phyloP scores from a whole-genome alignment of 805 yeast species.

The Myxozyma geophila region DNA sequence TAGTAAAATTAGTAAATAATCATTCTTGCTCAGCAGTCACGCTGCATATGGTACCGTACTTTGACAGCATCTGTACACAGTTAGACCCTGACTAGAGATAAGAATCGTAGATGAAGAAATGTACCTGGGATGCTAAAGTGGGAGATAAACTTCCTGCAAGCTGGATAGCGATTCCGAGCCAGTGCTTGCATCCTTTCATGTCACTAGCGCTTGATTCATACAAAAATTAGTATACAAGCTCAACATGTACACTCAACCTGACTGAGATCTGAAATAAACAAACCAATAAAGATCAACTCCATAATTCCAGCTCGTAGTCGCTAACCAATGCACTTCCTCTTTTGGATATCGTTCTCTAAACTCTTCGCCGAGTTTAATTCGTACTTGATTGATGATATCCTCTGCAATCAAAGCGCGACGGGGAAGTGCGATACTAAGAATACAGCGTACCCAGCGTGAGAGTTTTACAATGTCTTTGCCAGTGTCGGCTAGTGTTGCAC shows the following conservation, averaged over 20 bases:
- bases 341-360: constrained; percentile 13
- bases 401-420: constrained; percentile 20
- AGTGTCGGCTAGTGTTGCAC: constrained; percentile 14
- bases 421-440: constrained; percentile 23
- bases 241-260: too few relatives aligned
- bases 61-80: constrained; percentile 22
- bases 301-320: constrained; percentile 31
- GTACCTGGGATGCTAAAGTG: constrained; percentile 17
- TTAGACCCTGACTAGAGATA: background rate
- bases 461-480: constrained; percentile 18
- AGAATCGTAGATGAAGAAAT: background rate
- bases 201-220: constrained; percentile 10
- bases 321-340: constrained; percentile 24
- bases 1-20: background rate
- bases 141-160: constrained; percentile 20
- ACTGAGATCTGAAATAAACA: background rate
- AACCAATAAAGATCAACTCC: constrained; percentile 29
- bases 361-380: constrained; percentile 10
- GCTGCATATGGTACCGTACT: constrained; percentile 17
- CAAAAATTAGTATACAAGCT: background rate
- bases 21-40: background rate
- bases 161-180: constrained; percentile 32
- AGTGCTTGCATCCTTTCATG: constrained; percentile 20
- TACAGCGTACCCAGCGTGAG: constrained; percentile 29
- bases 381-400: constrained; percentile 22